phyloP scores from a whole-genome alignment of 805 yeast species.

The Yarrowia osloensis region DNA sequence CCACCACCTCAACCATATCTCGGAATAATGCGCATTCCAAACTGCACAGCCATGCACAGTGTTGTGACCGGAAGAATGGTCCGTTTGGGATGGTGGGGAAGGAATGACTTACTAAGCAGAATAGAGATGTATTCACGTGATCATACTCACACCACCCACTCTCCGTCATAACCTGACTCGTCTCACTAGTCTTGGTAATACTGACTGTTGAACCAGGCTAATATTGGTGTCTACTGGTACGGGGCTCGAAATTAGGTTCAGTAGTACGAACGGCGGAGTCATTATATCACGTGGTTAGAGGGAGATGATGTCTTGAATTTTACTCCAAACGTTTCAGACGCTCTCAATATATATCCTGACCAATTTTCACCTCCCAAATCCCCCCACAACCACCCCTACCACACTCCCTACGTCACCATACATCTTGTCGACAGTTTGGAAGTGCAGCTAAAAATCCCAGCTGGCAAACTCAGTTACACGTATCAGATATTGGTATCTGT shows the following conservation, averaged over 20 bases:
- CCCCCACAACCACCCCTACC: neutral
- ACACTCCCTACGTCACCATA: neutral
- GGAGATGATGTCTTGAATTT: too few relatives aligned
- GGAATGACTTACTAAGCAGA: too few relatives aligned
- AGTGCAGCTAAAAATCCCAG: constrained; percentile 17
- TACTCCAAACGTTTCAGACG: neutral
- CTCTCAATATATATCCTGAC: neutral
- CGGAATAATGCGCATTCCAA: constrained; percentile 21
- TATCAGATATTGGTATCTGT: neutral
- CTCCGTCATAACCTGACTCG: too few relatives aligned
- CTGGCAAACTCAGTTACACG: constrained; percentile 30
- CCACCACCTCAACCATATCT: neutral
- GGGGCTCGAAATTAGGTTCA: neutral
- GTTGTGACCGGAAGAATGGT: neutral
- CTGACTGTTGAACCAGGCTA: neutral
- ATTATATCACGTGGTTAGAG: neutral
- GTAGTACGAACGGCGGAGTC: too few relatives aligned
- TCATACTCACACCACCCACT: too few relatives aligned
- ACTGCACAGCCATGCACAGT: constrained; percentile 11
- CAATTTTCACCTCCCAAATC: neutral
- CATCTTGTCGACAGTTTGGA: neutral
- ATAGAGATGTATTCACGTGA: too few relatives aligned
- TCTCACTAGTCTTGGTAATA: too few relatives aligned
- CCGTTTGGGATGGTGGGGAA: neutral
- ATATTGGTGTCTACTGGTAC: too few relatives aligned